Conservation (phyloP, 2,329 filamentous ascomycete genomes). For the Venturia asperata region DNA sequence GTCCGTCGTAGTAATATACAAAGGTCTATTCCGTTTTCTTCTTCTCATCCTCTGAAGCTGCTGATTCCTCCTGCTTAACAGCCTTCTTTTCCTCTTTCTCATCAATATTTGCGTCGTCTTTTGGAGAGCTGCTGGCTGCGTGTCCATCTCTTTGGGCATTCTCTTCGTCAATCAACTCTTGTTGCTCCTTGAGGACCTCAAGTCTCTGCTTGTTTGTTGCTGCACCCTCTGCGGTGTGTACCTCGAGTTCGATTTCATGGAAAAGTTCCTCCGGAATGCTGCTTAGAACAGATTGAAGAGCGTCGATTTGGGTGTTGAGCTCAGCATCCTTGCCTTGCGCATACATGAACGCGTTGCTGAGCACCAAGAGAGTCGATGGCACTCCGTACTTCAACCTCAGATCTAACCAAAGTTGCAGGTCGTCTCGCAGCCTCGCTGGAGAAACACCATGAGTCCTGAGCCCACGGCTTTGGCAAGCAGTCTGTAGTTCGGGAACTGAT, state of each 20-base stretch:
- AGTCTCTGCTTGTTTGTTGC: slow-evolving; percentile 98
- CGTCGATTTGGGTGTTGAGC: slow-evolving; percentile 83
- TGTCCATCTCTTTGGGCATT: slow-evolving; percentile 76
- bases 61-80: slow-evolving; percentile 1
- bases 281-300: slow-evolving; percentile 82
- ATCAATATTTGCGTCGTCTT: slow-evolving; percentile 87
- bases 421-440: slow-evolving; percentile 77
- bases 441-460: slow-evolving; percentile 89
- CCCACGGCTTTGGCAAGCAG: slow-evolving; percentile 82
- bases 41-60: background rate
- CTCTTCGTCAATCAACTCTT: slow-evolving; percentile 96
- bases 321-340: slow-evolving; percentile 71
- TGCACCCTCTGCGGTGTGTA: slow-evolving; percentile 91
- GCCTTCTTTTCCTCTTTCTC: slow-evolving; percentile 65
- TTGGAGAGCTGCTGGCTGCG: slow-evolving; percentile 52
- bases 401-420: slow-evolving; percentile 90
- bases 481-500: slow-evolving; percentile 88
- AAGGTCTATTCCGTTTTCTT: background rate
- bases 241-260: slow-evolving; percentile 98
- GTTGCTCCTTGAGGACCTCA: slow-evolving; percentile 95
- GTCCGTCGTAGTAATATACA: slow-evolving; percentile 1
- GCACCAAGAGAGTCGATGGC: slow-evolving; percentile 88
- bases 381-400: slow-evolving; percentile 88
- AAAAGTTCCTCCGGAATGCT: slow-evolving; percentile 96
- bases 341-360: slow-evolving; percentile 98